Evolutionary conservation across 2,329 filamentous ascomycete genomes (phyloP).

Genomic region (Aureobasidium sp.): DNA sequence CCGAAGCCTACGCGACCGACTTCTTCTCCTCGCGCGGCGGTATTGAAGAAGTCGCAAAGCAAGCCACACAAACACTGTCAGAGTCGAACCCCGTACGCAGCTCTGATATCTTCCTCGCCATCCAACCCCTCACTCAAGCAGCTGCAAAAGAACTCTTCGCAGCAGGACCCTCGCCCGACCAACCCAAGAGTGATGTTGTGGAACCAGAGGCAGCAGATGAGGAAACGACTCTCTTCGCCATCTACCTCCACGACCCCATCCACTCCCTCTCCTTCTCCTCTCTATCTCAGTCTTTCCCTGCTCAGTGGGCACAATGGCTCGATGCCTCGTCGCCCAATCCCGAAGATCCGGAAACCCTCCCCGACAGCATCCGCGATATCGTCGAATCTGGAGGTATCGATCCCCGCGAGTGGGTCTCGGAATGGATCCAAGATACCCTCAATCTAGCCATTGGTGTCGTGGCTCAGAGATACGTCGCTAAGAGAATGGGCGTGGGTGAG

Average conservation of each 20-base stretch:
- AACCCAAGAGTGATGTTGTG: slow-evolving; percentile 46
- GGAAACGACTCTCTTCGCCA: slow-evolving; percentile 61
- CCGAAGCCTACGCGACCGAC: slow-evolving; percentile 78
- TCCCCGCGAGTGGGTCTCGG: slow-evolving; percentile 91
- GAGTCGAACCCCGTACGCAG: slow-evolving; percentile 84
- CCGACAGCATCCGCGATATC: slow-evolving; percentile 81
- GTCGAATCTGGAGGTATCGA: slow-evolving; percentile 68
- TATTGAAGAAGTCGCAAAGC: slow-evolving; percentile 67
- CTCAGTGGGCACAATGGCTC: slow-evolving; percentile 84
- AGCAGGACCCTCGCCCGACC: slow-evolving; percentile 28
- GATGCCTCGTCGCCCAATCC: slow-evolving; percentile 52
- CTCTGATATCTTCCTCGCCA: slow-evolving; percentile 90
- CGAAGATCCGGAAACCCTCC: slow-evolving; percentile 47
- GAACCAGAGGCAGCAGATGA: slow-evolving; percentile 43
- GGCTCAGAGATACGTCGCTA: slow-evolving; percentile 89
- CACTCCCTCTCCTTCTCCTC: slow-evolving; percentile 83
- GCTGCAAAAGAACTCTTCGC: slow-evolving; percentile 59
- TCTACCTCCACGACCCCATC: slow-evolving; percentile 78
- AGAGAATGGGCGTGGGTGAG: slow-evolving; percentile 92
- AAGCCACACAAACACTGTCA: slow-evolving; percentile 68
- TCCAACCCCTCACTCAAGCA: slow-evolving; percentile 71
- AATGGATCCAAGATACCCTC: slow-evolving; percentile 90
- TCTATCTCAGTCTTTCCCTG: slow-evolving; percentile 73
- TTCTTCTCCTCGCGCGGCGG: slow-evolving; percentile 75
- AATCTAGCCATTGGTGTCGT: slow-evolving; percentile 72